Evolutionary conservation across 2,329 filamentous ascomycete species (phyloP), one percentile per base, ranked within the genome.

Genomic region (Trichoderma sp.): DNA sequence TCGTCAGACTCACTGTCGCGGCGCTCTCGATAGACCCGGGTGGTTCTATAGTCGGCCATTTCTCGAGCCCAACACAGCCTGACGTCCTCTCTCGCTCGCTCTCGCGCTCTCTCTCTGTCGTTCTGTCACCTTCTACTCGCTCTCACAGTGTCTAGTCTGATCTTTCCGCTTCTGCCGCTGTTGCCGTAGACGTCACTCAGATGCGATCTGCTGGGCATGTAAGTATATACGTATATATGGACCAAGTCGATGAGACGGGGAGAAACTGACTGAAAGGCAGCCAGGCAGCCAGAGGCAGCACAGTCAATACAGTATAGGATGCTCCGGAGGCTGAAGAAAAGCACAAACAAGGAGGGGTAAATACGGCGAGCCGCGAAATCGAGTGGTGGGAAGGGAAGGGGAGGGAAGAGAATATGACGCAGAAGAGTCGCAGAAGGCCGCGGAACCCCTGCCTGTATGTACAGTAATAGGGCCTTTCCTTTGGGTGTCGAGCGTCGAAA

Each of bases 1-100:
- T 83, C 82, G 67, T 81, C 79, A 15, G 74, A 78, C 54, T 73
- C 73, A 67, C 68, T 71, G 58, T 76, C 74, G 59, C 67, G 69
- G 59, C 71, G 70, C 48, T 74, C 73, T 61, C 77, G 75, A 68
- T 76, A 77, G 67, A 72, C 71, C 67, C 75, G 74, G 67, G 75
- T 70, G 65, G 75, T 72, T 68, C 68, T 68, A 62, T 74, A 72
- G 72, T 77, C 75, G 71, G 73, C 74, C 75, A 77, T 77, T 69
- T 69, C 70, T 70, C 55, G 48, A 44, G 52, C 41, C 47, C 30
- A 21, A 39, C 55, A n/a, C 61, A 43, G 21, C 24, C 57, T 51
- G 24, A 24, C 21, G 44, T 14, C 26, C 41, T 57, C 39, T 30
- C 48, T 45, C 41, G 30, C 39, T 41, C 58, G 24, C 39, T 61